Percentiles rank a stretch among this genome's conserved stretches.
Evolutionary conservation across 306 rosid genomes (phyloP).

Genomic region (Astragalus membranaceus): DNA sequence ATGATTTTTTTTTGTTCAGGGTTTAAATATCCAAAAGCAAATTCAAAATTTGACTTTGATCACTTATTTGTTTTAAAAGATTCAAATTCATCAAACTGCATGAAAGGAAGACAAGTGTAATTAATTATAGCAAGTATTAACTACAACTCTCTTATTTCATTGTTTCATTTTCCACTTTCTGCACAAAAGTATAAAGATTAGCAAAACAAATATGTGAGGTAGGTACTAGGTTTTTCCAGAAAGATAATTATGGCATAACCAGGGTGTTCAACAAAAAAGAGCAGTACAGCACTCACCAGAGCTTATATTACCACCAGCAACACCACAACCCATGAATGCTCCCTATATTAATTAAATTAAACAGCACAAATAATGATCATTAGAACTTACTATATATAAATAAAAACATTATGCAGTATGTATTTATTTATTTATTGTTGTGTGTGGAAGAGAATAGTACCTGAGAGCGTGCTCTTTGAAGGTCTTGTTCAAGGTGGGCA

Average conservation of each 20-base stretch:
- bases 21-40: background rate
- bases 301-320: slow-evolving; percentile 48
- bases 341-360: slow-evolving; percentile 50
- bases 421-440: background rate
- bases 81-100: background rate
- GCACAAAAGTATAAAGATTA: too few relatives aligned
- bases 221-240: too few relatives aligned
- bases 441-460: slow-evolving; percentile 20
- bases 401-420: background rate
- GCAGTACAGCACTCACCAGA: too few relatives aligned
- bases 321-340: slow-evolving; percentile 54
- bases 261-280: too few relatives aligned
- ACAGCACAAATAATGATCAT: background rate
- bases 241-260: too few relatives aligned
- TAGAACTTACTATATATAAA: background rate
- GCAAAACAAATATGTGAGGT: too few relatives aligned
- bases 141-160: background rate
- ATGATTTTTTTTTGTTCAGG: background rate
- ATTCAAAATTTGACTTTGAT: slow-evolving; percentile 26
- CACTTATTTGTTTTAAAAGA: background rate
- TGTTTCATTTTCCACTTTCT: background rate
- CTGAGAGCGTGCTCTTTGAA: slow-evolving; percentile 88
- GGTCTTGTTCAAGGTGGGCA: slow-evolving; percentile 78
- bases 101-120: slow-evolving; percentile 1
- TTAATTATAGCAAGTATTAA: background rate